Evolutionary conservation across 495 filamentous ascomycete species (phyloP), one percentile per base, ranked within the genome.

Genomic region (Lophiostoma macrostomum): DNA sequence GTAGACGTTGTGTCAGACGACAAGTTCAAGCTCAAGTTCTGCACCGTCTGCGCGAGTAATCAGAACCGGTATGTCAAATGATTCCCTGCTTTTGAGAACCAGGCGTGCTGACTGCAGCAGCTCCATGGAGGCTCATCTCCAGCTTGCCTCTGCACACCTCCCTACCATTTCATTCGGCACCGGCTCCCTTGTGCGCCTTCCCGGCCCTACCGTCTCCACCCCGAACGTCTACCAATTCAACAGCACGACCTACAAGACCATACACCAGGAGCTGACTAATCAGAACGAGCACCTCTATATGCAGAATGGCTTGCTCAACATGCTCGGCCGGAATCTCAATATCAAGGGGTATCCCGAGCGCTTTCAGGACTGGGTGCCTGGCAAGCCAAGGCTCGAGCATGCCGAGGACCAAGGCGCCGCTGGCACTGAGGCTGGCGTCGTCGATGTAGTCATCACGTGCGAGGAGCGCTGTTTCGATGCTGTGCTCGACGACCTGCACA

Each of bases 391-490:
- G 47, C 64, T 90, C 13, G 85, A 80, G 25, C 49, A 67, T 14
- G 70, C 69, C 7, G 56, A 47, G 14, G 63, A 65, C 25, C 31
- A 58, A 27, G 63, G 63, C 35, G 32, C 37, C 8, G 54, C 74
- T n/a, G 93, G 93, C 11, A 86, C 87, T 14, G 90, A 97, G 67
- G 88, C 83, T 4, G 94, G 94, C 4, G 79, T 95, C 16, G 90
- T 96, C 1, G 94, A 99, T 64, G 74, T 97, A 3, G 91, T 99
- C 50, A 87, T 99, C 53, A 99, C 94, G 12, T 99, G 94, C 65
- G 94, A 99, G 67, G 94, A 99, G 69, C 78, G 91, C 37, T 99
- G 94, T 68, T 99, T 93, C 89, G 94, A 99, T 72, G 91, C 94
- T 29, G 93, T 99, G 35, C 80, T 99, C 5, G 94, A 99, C 58